These are phyloP conservation scores for Vicia sativa DNA, from an alignment of 306 rosid genomes.

Conservation along the genomic window DNA sequence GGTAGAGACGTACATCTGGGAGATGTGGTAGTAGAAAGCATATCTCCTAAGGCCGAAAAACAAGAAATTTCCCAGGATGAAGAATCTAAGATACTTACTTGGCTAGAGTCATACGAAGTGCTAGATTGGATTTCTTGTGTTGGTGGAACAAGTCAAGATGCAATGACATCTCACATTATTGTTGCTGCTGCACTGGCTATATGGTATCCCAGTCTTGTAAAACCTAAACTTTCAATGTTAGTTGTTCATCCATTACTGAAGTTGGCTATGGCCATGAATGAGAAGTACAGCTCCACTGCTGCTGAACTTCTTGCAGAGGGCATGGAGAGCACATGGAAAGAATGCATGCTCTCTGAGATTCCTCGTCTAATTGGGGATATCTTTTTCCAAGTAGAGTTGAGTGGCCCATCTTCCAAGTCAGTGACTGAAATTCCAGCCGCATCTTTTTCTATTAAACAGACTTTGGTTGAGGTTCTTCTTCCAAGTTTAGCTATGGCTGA, in stretches of 20 bases:
- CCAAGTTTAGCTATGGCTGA: conserved; percentile 96
- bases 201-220: conserved; percentile 97
- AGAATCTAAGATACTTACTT: conserved; percentile 63
- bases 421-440: conserved; percentile 51
- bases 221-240: conserved; percentile 63
- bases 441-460: conserved; percentile 66
- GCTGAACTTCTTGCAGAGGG: conserved; percentile 99
- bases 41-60: conserved; percentile 41
- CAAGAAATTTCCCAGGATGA: conserved; percentile 50
- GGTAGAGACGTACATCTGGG: conserved; percentile 44
- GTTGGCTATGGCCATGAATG: conserved; percentile 92
- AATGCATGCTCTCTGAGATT: conserved; percentile 73
- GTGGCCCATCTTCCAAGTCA: conserved; percentile 62
- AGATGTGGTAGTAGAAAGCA: conserved; percentile 44
- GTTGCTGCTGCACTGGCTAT: conserved; percentile 95
- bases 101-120: conserved; percentile 95
- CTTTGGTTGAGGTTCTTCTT: conserved; percentile 88
- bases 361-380: conserved; percentile 82
- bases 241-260: conserved; percentile 88
- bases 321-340: conserved; percentile 92
- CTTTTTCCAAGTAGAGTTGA: conserved; percentile 90
- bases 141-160: conserved; percentile 98
- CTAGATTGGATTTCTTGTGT: conserved; percentile 99
- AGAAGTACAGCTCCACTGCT: conserved; percentile 91
- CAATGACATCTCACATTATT: conserved; percentile 92